Conservation (phyloP, 2,329 filamentous ascomycete species). For the Arthrocladium fulminans region DNA sequence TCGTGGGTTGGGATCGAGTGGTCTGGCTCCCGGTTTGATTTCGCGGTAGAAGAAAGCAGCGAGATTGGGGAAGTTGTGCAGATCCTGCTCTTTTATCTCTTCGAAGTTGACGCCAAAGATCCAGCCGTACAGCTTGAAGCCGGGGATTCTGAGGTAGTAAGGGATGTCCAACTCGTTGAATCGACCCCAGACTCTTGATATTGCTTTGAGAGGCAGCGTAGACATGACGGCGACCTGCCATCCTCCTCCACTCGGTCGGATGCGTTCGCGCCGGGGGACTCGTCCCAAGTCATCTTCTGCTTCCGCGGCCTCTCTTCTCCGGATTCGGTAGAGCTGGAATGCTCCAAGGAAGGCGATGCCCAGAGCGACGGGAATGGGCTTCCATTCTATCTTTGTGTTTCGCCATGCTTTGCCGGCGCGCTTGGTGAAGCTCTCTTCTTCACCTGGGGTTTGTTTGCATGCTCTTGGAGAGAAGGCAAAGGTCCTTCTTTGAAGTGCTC, state of each 20-base stretch:
- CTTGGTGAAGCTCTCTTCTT: conserved; percentile 48
- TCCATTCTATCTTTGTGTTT: conserved; percentile 70
- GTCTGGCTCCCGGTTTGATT: conserved; percentile 78
- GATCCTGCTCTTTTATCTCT: conserved; percentile 79
- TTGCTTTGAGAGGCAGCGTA: conserved; percentile 78
- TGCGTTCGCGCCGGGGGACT: conserved; percentile 49
- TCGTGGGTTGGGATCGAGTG: conserved; percentile 70
- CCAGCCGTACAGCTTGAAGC: conserved; percentile 84
- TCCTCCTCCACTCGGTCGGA: conserved; percentile 68
- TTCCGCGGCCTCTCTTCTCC: conserved; percentile 36
- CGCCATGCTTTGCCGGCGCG: conserved; percentile 50
- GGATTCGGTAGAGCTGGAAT: conserved; percentile 74
- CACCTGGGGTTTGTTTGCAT: conserved; percentile 31
- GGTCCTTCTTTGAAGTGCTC: conserved; percentile 12
- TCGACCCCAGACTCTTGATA: conserved; percentile 79
- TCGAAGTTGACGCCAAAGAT: conserved; percentile 84
- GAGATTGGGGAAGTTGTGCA: conserved; percentile 84
- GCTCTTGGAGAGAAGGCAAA: conserved; percentile 36
- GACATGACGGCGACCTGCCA: conserved; percentile 95
- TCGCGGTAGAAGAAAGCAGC: conserved; percentile 95
- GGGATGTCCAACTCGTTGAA: conserved; percentile 88
- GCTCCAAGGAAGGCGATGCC: conserved; percentile 77
- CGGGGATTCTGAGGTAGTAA: conserved; percentile 76
- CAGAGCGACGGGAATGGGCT: conserved; percentile 77
- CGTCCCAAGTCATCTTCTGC: conserved; percentile 30